Evolutionary conservation across 768 basidiomycete species (phyloP).

Genomic region (Xerocomus spinulosus): DNA sequence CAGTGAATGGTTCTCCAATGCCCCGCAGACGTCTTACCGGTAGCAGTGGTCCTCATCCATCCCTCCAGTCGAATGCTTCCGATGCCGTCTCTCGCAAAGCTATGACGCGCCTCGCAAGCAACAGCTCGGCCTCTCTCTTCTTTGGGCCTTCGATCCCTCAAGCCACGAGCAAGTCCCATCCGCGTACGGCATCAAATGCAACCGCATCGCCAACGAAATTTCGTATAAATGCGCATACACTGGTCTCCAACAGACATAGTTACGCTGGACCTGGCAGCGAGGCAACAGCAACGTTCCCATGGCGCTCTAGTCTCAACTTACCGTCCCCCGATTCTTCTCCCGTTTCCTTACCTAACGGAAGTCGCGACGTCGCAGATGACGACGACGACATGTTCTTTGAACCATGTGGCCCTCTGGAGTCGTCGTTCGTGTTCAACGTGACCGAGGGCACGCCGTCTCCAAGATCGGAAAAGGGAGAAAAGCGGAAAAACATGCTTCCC

Average conservation of each 20-base stretch:
- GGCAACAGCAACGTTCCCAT: conserved; percentile 26
- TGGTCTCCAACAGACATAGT: conserved; percentile 53
- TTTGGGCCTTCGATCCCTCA: conserved; percentile 49
- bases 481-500: conserved; percentile 37
- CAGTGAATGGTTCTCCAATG: conserved; percentile 49
- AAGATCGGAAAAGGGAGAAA: conserved; percentile 31
- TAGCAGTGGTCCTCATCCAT: conserved; percentile 28
- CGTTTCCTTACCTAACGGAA: conserved; percentile 26
- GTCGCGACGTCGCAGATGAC: conserved; percentile 32
- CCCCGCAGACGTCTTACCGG: conserved; percentile 51
- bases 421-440: conserved; percentile 55
- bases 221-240: conserved; percentile 22
- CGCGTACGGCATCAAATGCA: conserved; percentile 23
- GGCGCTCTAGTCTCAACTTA: conserved; percentile 35
- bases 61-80: conserved; percentile 27
- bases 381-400: conserved; percentile 59
- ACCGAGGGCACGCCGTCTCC: conserved; percentile 57
- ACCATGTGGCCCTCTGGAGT: conserved; percentile 37
- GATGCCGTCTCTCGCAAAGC: conserved; percentile 33
- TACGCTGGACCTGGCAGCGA: conserved; percentile 51
- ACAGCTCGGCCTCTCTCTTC: conserved; percentile 57
- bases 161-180: conserved; percentile 16
- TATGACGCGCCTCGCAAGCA: conserved; percentile 48
- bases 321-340: conserved; percentile 54
- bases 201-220: conserved; percentile 4